Conservation (phyloP, 768 basidiomycete species). For the Lactarius hengduanensis region DNA sequence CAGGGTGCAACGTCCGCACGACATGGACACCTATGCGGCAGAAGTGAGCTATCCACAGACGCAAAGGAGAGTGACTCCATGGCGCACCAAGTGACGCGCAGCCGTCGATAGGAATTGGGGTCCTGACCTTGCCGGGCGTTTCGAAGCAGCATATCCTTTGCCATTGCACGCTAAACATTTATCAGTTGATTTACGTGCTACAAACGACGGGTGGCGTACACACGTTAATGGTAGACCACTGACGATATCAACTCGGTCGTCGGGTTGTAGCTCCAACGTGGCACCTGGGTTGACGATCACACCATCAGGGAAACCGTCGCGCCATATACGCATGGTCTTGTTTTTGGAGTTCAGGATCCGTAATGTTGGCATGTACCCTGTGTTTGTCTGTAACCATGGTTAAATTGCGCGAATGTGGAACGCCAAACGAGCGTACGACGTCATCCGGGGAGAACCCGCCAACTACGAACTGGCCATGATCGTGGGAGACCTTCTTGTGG, state of each 20-base stretch:
- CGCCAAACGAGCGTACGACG: slow-evolving; percentile 45
- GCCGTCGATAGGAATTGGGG: slow-evolving; percentile 29
- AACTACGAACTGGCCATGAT: slow-evolving; percentile 59
- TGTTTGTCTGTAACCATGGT: slow-evolving; percentile 45
- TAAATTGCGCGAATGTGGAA: background rate
- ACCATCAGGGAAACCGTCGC: slow-evolving; percentile 36
- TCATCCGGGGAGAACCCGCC: slow-evolving; percentile 51
- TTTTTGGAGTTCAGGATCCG: slow-evolving; percentile 48
- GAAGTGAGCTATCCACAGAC: slow-evolving; percentile 6
- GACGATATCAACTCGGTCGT: slow-evolving; percentile 52
- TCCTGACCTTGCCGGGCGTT: slow-evolving; percentile 31
- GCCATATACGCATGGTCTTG: slow-evolving; percentile 45
- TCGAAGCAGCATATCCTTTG: slow-evolving; percentile 29
- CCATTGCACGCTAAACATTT: slow-evolving; percentile 32
- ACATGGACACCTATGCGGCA: slow-evolving; percentile 52
- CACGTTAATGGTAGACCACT: slow-evolving; percentile 47
- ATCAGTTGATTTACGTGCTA: slow-evolving; percentile 14
- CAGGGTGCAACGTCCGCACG: slow-evolving; percentile 42
- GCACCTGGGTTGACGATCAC: slow-evolving; percentile 40
- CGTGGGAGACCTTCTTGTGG: slow-evolving; percentile 62
- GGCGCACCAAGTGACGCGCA: slow-evolving; percentile 50
- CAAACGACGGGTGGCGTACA: slow-evolving; percentile 30
- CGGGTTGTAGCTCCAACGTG: slow-evolving; percentile 48
- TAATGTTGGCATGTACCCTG: slow-evolving; percentile 48
- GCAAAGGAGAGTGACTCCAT: background rate